These are phyloP conservation scores for Gelatoporia subvermispora DNA, from an alignment of 768 basidiomycete genomes.

Conservation along the genomic window DNA sequence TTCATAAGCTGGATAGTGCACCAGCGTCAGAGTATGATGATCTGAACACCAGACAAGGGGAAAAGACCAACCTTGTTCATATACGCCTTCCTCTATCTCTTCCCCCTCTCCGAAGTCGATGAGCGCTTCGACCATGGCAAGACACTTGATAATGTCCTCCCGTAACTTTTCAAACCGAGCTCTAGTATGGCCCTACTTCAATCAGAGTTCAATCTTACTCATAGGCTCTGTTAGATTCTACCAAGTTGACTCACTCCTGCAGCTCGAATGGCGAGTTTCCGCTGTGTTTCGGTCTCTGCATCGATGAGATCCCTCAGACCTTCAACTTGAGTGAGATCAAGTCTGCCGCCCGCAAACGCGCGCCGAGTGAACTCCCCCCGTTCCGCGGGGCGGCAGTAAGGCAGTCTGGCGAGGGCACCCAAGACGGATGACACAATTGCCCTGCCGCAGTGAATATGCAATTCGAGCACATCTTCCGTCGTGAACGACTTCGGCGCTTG, in stretches of 20 bases:
- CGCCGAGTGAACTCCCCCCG: conserved; percentile 87
- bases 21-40: neutral
- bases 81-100: conserved; percentile 79
- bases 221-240: neutral
- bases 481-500: conserved; percentile 80
- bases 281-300: conserved; percentile 81
- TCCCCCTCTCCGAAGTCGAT: conserved; percentile 95
- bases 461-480: conserved; percentile 73
- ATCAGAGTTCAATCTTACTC: conserved; percentile 3
- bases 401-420: conserved; percentile 52
- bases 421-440: conserved; percentile 75
- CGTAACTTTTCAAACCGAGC: conserved; percentile 61
- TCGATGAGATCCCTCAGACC: conserved; percentile 84
- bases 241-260: conserved; percentile 50
- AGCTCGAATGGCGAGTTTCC: conserved; percentile 64
- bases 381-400: conserved; percentile 71
- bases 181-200: conserved; percentile 54
- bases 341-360: conserved; percentile 73
- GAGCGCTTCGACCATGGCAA: conserved; percentile 79
- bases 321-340: conserved; percentile 88
- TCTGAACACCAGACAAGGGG: neutral
- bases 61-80: conserved; percentile 56
- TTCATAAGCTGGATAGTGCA: conserved; percentile 40
- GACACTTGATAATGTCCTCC: conserved; percentile 59
- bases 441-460: conserved; percentile 84